Base-by-base conservation (phyloP, 306 rosid species). In the Sicyos edulis region DNA sequence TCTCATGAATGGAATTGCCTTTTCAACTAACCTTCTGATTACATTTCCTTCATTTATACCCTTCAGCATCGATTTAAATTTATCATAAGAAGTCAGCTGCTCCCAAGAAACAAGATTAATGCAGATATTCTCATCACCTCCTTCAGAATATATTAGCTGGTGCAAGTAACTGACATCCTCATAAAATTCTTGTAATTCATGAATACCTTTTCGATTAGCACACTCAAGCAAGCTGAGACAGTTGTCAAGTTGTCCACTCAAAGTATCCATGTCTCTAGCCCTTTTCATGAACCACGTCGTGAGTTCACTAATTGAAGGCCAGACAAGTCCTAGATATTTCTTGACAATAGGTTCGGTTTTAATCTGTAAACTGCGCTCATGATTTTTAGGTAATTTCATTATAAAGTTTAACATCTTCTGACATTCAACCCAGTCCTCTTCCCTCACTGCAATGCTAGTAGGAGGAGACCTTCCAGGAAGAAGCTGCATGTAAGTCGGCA, bases 341-440 rank as follows among this genome's bases (percentile, higher is more conserved):
- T 91, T 93, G 71, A 91, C 85, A 77, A 93, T 84, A 66, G 97
- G 92, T 82, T 93, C 99, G 2, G 99, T 93, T 82, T 76, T 82
- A 69, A 87, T 72, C 80, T 82, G 95, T 74, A 82, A 76, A 72
- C 76, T 80, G 77, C 81, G 76, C 78, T 80, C 88, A 73, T 80
- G 66, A 70, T 75, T 81, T 68, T 82, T 67, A 51, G 85, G 82
- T 63, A 85, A 78, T 49, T 74, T 78, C 59, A 73, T 77, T 32
- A 88, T 80, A 85, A 83, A 88, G 75, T 20, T 66, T 76, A 85
- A 67, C 96, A 85, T 91, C 80, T 93, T 82, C 79, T 83, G 81
- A 72, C 99, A 91, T 87, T 93, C 99, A 85, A 93, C 99, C 99
- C 99, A 93, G 84, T 93, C 99, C 71, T 87, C 88, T 70, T 86